A percentile compares a stretch with the other conserved stretches of the same genome.
These are phyloP conservation scores for Hericium coralloides DNA, from an alignment of 768 basidiomycete species.

Conservation along the genomic window DNA sequence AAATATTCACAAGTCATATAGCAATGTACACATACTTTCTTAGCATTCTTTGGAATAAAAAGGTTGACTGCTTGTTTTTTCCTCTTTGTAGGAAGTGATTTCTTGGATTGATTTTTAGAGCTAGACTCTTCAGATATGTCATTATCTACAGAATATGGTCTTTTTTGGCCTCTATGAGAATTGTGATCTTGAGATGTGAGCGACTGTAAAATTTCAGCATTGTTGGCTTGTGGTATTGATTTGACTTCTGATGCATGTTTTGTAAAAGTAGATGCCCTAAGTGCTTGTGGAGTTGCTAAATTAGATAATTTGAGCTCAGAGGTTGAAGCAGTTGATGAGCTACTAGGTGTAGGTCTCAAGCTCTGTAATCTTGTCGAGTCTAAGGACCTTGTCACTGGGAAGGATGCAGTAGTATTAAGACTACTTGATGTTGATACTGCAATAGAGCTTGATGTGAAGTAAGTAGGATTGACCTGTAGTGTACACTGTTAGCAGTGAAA, in stretches of 20 bases:
- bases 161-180: slow-evolving; percentile 1
- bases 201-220: too few species aligned
- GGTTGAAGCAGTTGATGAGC: not conserved
- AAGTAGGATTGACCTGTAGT: slow-evolving; percentile 25
- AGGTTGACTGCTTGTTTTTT: slow-evolving; percentile 7
- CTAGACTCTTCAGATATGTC: not conserved
- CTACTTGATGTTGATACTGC: too few species aligned
- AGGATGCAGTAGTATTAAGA: too few species aligned
- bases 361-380: too few species aligned
- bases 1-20: not conserved
- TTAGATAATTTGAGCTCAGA: not conserved
- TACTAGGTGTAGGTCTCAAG: not conserved
- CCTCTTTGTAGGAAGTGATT: not conserved
- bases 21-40: not conserved
- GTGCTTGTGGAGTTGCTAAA: too few species aligned
- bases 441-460: slow-evolving; percentile 24
- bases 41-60: slow-evolving; percentile 17
- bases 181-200: too few species aligned
- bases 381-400: too few species aligned
- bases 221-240: too few species aligned
- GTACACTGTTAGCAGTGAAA: not conserved
- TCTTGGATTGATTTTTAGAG: not conserved
- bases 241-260: too few species aligned
- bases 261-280: too few species aligned
- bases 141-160: not conserved